Evolutionary conservation across 2,329 filamentous ascomycete species (phyloP).

Genomic region (Orbilia quercus): DNA sequence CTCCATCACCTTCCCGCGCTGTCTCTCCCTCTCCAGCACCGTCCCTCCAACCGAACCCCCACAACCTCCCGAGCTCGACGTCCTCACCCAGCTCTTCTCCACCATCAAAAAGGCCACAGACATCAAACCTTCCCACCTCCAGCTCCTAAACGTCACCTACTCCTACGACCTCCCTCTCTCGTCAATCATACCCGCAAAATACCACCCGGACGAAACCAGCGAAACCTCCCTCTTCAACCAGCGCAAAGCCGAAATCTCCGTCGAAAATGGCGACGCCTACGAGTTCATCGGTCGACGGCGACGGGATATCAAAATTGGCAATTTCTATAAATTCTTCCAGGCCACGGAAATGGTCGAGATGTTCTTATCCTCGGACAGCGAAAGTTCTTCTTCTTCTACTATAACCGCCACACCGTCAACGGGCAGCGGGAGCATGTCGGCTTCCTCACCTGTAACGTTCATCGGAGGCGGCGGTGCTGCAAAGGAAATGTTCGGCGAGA

Average conservation of each 20-base stretch:
- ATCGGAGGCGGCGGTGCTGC: background rate
- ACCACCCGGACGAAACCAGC: conserved; percentile 49
- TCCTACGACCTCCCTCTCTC: conserved; percentile 43
- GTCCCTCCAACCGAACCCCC: background rate
- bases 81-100: conserved; percentile 27
- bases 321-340: conserved; percentile 53
- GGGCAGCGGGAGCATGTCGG: background rate
- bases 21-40: conserved; percentile 26
- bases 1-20: conserved; percentile 44
- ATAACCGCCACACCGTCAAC: background rate
- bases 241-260: conserved; percentile 16
- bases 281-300: conserved; percentile 36
- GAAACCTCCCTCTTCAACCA: conserved; percentile 34
- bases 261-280: conserved; percentile 51
- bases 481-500: conserved; percentile 7
- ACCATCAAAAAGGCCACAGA: conserved; percentile 46
- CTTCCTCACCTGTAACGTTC: too few species aligned
- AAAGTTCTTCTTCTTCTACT: too few species aligned
- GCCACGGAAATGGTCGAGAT: conserved; percentile 46
- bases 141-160: conserved; percentile 45
- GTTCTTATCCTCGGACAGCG: conserved; percentile 31
- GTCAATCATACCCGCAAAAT: conserved; percentile 37
- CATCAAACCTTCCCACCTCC: conserved; percentile 23
- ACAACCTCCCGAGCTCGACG: conserved; percentile 12
- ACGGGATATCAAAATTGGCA: conserved; percentile 51